Conservation (phyloP, 371 early-diverging fungal species). For the Capniomyces stellatus region DNA sequence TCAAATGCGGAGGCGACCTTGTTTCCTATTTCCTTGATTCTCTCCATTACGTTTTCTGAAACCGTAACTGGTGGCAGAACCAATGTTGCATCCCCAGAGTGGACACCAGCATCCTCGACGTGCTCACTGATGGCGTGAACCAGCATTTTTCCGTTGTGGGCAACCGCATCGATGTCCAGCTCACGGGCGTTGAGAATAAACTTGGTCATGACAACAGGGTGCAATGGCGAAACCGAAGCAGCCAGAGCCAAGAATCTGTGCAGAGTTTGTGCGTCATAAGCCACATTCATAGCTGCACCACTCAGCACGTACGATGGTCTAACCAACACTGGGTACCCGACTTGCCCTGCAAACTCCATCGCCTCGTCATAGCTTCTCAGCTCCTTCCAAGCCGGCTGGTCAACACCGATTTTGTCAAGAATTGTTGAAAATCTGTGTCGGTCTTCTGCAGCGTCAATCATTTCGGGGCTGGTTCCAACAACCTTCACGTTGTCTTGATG, state of each 20-base stretch:
- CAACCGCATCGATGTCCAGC: slow-evolving; percentile 86
- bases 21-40: slow-evolving; percentile 54
- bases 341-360: slow-evolving; percentile 52
- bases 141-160: slow-evolving; percentile 56
- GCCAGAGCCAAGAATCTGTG: slow-evolving; percentile 56
- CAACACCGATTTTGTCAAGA: slow-evolving; percentile 74
- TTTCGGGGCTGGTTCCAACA: slow-evolving; percentile 75
- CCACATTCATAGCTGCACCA: slow-evolving; percentile 94
- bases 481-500: slow-evolving; percentile 40
- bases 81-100: slow-evolving; percentile 91
- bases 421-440: slow-evolving; percentile 81
- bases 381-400: slow-evolving; percentile 90
- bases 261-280: slow-evolving; percentile 49
- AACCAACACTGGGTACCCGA: slow-evolving; percentile 81
- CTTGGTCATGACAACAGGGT: slow-evolving; percentile 87
- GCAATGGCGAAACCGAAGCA: slow-evolving; percentile 67
- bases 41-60: slow-evolving; percentile 35
- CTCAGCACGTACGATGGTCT: slow-evolving; percentile 90
- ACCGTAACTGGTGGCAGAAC: slow-evolving; percentile 69
- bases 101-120: slow-evolving; percentile 90
- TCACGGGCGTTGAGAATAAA: slow-evolving; percentile 85
- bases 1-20: slow-evolving; percentile 73
- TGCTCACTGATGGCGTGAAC: slow-evolving; percentile 83
- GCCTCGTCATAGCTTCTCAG: slow-evolving; percentile 64
- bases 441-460: slow-evolving; percentile 84